Evolutionary conservation across 345 rosid genomes (phyloP).

Genomic region (Eucalyptus grandis): DNA sequence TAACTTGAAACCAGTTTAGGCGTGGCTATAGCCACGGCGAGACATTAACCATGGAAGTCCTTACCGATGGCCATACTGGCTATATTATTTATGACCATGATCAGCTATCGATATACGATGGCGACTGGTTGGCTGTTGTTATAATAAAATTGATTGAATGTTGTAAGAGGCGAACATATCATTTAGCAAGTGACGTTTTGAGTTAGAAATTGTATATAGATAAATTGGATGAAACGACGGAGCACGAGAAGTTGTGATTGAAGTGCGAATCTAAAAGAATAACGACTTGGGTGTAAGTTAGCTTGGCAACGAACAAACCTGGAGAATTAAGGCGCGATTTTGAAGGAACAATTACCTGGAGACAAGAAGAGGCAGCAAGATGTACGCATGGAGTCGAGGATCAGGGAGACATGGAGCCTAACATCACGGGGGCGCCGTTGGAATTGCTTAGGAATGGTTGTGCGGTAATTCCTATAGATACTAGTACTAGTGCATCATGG

Average conservation of each 20-base stretch:
- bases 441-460: neutral
- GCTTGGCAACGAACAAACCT: neutral
- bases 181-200: too few relatives aligned
- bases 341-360: neutral
- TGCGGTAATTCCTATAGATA: too few relatives aligned
- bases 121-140: fast-evolving
- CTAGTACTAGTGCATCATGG: neutral
- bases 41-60: too few relatives aligned
- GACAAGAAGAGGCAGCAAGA: neutral
- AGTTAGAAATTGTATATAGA: neutral
- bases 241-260: neutral
- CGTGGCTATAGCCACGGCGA: too few relatives aligned
- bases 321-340: neutral
- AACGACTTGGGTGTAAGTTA: neutral
- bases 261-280: neutral
- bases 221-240: neutral
- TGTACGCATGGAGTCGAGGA: neutral
- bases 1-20: too few relatives aligned
- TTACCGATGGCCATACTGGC: too few relatives aligned
- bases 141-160: too few relatives aligned
- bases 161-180: too few relatives aligned
- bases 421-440: neutral
- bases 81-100: too few relatives aligned
- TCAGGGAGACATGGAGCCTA: neutral
- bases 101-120: too few relatives aligned